phyloP scores from a whole-genome alignment of 805 yeast species.

The Lipomyces chichibuensis region DNA sequence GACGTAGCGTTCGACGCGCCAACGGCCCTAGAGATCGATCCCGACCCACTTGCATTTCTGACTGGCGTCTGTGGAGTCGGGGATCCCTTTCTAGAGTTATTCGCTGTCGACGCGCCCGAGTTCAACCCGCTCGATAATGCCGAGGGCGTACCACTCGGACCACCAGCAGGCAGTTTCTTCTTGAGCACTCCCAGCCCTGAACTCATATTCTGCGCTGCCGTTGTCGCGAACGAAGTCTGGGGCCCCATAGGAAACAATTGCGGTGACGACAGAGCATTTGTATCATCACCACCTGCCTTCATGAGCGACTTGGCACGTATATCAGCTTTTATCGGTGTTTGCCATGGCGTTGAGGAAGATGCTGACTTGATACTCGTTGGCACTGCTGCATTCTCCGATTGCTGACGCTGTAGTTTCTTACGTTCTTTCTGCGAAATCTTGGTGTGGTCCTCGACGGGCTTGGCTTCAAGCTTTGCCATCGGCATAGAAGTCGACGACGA shows the following conservation, averaged over 20 bases:
- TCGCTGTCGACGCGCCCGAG: slow-evolving; percentile 8
- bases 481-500: not conserved
- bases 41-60: not conserved
- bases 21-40: not conserved
- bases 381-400: slow-evolving; percentile 22
- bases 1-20: not conserved
- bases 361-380: not conserved
- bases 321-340: slow-evolving; percentile 19
- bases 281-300: not conserved
- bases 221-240: slow-evolving; percentile 35
- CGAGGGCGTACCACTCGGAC: not conserved
- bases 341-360: slow-evolving; percentile 28
- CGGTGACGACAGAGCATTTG: slow-evolving; percentile 5
- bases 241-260: slow-evolving; percentile 26
- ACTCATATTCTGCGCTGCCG: slow-evolving; percentile 23
- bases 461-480: not conserved
- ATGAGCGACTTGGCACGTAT: slow-evolving; percentile 2
- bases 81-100: slow-evolving; percentile 1
- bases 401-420: slow-evolving; percentile 49
- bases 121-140: slow-evolving; percentile 2
- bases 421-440: slow-evolving; percentile 66
- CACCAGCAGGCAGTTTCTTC: not conserved
- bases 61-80: not conserved
- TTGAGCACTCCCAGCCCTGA: not conserved
- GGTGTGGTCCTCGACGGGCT: slow-evolving; percentile 41